Base-by-base conservation (phyloP, 2,329 filamentous ascomycete genomes). In the Colletotrichum plurivorum region DNA sequence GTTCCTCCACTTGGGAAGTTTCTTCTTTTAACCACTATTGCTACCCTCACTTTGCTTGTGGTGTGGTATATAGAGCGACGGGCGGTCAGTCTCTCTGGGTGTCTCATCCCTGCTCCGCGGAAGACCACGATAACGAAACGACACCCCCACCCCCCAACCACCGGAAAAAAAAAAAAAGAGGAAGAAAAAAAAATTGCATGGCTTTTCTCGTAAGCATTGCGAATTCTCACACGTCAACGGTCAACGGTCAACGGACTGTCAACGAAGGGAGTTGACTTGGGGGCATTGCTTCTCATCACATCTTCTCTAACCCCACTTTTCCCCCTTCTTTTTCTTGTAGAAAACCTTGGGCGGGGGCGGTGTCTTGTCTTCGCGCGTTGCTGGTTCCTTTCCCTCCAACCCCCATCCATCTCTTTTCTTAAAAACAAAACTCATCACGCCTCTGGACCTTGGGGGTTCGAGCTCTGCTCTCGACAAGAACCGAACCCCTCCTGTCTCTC, bases 31-130 rank as follows among this genome's bases (percentile, higher is more conserved):
- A 46, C 59, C 61, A 56, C 62, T 60, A 66, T 56, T 69, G 51
- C 55, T 67, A 41, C 67, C 66, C 67, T 67, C 62, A 69, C 49
- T 65, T 61, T 45, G 62, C 67, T 48, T 39, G 67, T 60, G 63
- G 67, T 51, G 63, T 69, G 67, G 67, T 61, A 67, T 52, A 67
- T 67, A 69, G 62, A 67, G 46, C 43, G 52, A 27, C 22, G 45
- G 43, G 20, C 16, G 51, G 39, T 31, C 41, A n/a, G 41, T 6
- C 5, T 15, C 41, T 43, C 5, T 15, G 16, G 41, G 12, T 43
- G 41, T 43, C 41, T 43, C 41, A 43, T 43, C 41, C 13, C 41
- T 36, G 8, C 31, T 36, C 31, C 31, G 31, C 31, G 8, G 31
- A 36, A 36, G 31, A 36, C 31, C 31, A 36, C 9, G 31, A 36